These are phyloP conservation scores for Sechiopsis laciniata DNA, from an alignment of 306 rosid genomes.

Conservation along the genomic window DNA sequence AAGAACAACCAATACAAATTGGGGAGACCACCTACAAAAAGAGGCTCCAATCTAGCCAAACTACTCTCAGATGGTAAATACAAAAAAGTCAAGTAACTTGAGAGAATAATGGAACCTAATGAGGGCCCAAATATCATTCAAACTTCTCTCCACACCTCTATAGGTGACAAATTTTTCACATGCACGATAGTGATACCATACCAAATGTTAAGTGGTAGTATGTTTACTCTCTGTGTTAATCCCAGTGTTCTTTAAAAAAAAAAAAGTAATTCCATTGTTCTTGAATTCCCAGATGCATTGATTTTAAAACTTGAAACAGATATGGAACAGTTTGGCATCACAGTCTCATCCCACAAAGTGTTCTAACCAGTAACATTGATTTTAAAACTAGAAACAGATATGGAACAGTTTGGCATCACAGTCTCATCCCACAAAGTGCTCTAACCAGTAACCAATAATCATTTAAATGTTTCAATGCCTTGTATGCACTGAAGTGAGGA, in stretches of 20 bases:
- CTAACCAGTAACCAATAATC: background rate
- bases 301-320: slow-evolving; percentile 10
- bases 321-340: background rate
- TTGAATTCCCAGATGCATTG: background rate
- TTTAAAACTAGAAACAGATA: slow-evolving; percentile 8
- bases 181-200: background rate
- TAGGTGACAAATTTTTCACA: background rate
- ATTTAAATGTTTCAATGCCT: background rate
- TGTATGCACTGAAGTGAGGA: background rate
- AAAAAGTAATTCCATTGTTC: background rate
- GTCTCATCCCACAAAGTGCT: background rate
- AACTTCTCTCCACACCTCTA: no score
- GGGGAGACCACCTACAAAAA: no score
- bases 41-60: no score
- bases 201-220: background rate
- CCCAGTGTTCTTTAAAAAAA: background rate
- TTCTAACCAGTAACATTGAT: background rate
- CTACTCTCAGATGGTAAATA: no score
- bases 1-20: no score
- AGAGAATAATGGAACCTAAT: no score
- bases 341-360: background rate
- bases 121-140: no score
- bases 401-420: background rate
- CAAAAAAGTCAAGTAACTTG: no score
- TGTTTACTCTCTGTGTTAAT: background rate